A percentile compares a stretch with the other conserved stretches of the same genome.
phyloP scores from a whole-genome alignment of 345 rosid genomes.

The Capsella bursapastoris region DNA sequence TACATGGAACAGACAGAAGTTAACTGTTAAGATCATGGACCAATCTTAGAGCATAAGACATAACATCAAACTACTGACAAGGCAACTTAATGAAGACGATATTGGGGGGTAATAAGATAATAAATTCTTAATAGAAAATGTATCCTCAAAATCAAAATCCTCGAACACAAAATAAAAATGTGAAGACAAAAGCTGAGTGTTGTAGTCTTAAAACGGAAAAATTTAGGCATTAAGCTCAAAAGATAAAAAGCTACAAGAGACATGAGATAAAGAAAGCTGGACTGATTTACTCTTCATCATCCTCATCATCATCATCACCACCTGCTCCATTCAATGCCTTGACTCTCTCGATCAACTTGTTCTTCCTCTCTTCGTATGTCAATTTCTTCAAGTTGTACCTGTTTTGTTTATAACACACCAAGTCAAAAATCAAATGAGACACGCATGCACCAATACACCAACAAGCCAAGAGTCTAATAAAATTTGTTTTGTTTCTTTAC shows the following conservation, averaged over 20 bases:
- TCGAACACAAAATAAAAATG: slow-evolving; percentile 20
- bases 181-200: slow-evolving; percentile 22
- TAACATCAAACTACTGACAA: too few relatives aligned
- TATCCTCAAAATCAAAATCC: slow-evolving; percentile 36
- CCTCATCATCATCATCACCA: slow-evolving; percentile 56
- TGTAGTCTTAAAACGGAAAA: slow-evolving; percentile 30
- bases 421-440: too few relatives aligned
- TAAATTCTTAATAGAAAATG: slow-evolving; percentile 1
- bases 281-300: slow-evolving; percentile 41
- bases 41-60: too few relatives aligned
- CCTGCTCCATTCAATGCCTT: slow-evolving; percentile 62
- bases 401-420: slow-evolving; percentile 28
- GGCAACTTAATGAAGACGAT: not conserved
- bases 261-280: not conserved
- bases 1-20: too few relatives aligned
- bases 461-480: too few relatives aligned
- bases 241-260: slow-evolving; percentile 33
- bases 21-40: too few relatives aligned
- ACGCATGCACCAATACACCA: too few relatives aligned
- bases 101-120: not conserved
- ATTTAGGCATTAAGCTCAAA: slow-evolving; percentile 26
- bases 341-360: slow-evolving; percentile 73
- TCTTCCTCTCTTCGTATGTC: slow-evolving; percentile 79
- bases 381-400: slow-evolving; percentile 85
- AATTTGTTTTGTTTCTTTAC: slow-evolving; percentile 33